Conservation (phyloP, 2,329 filamentous ascomycete genomes). For the Penicillium sp. region DNA sequence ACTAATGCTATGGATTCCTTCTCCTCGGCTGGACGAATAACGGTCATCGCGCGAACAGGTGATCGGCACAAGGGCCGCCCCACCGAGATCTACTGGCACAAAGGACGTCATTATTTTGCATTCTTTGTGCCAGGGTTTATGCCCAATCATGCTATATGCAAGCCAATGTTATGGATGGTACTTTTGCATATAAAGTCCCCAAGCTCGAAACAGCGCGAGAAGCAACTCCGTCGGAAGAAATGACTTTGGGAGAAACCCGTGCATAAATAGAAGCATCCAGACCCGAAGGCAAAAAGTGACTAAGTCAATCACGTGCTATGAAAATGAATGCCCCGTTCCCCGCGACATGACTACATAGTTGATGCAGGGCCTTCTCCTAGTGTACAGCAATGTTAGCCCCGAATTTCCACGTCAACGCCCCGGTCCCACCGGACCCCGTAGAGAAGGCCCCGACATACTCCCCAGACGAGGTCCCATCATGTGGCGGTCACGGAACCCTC, state of each 20-base stretch:
- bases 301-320: constrained; percentile 17
- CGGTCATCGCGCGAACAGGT: neutral
- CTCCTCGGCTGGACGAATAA: neutral
- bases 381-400: constrained; percentile 18
- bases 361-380: constrained; percentile 1
- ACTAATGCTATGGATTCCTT: neutral
- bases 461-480: constrained; percentile 20
- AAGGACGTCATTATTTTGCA: neutral
- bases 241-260: neutral
- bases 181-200: neutral
- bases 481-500: constrained; percentile 25
- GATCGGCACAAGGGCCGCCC: neutral
- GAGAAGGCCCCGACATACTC: constrained; percentile 16
- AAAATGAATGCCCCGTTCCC: constrained; percentile 11
- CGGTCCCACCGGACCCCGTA: constrained; percentile 14
- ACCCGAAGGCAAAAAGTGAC: constrained; percentile 7
- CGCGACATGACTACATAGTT: constrained; percentile 7
- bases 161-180: neutral
- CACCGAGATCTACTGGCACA: constrained; percentile 1
- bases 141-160: neutral
- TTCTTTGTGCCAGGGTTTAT: neutral
- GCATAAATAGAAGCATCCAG: constrained; percentile 2
- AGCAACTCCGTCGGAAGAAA: neutral
- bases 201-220: too few relatives aligned
- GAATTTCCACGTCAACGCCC: constrained; percentile 14